Base-by-base conservation (phyloP, 306 rosid genomes). In the Ormosia semicastrata region DNA sequence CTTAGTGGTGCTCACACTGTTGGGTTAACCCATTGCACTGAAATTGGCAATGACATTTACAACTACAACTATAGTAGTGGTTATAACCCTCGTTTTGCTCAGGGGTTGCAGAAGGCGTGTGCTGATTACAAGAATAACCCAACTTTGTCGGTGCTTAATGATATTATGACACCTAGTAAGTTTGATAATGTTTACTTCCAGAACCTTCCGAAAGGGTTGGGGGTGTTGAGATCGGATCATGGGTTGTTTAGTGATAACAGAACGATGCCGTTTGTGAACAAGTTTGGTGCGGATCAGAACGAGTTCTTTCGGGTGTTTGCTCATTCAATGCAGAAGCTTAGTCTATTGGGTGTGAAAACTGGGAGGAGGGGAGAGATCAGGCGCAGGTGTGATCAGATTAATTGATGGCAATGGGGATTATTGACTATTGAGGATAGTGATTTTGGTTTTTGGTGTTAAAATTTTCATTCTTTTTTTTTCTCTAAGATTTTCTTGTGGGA, bases 1-100 rank as follows among this genome's bases (percentile, higher is more conserved):
- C 82, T 94, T 6, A 41, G 65, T 6, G 97, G 98, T 6, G 98
- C 98, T 4, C 98, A 94, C 89, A 94, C 98, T 13, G 86, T 94
- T 1, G 98, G 98, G 2, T 90, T 94, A 82, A 79, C 98, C 2
- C 97, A 94, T 30, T 94, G 97, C 47, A 81, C 53, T 1, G 92
- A 94, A 50, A 82, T 94, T 49, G 73, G 68, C 56, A 2, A 75
- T 1, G 89, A 83, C 17, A 80, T 90, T 71, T 90, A 84, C 82
- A 89, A 87, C 64, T 78, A 53, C 2, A 2, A 11, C 5, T 0
- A 3, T 5, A 46, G 11, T 4, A 10, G 3, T 4, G 52, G 52
- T 11, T 46, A 46, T 46, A 46, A 46, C 81, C 91, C 94, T 37
- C 80, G 97, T 44, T 94, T 83, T 43, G 90, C 87, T 1, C 68